Evolutionary conservation across 1,284 basidiomycete genomes (phyloP).

Genomic region (Ustilago tritici): DNA sequence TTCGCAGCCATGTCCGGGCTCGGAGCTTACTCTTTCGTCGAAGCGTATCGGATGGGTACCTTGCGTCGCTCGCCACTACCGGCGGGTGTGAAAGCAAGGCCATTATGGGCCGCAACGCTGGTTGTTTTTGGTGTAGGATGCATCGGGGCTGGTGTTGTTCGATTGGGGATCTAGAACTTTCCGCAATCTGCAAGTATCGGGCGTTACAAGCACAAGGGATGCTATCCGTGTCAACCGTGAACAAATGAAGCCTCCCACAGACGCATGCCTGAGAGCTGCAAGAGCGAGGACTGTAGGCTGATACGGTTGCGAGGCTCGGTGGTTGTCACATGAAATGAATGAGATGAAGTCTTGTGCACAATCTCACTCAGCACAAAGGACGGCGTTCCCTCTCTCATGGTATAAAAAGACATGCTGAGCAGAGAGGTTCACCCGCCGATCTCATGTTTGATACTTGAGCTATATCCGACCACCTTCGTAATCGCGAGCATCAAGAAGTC

Average conservation of each 20-base stretch:
- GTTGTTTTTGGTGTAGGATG: slow-evolving; percentile 46
- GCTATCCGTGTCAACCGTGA: neutral
- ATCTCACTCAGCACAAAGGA: neutral
- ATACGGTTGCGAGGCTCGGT: neutral
- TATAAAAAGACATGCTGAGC: neutral
- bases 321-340: neutral
- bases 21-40: slow-evolving; percentile 58
- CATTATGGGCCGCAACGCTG: slow-evolving; percentile 51
- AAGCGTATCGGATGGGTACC: slow-evolving; percentile 58
- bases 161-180: slow-evolving; percentile 36
- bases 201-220: neutral
- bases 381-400: neutral
- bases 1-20: slow-evolving; percentile 58
- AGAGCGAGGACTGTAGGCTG: neutral
- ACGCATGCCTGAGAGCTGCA: neutral
- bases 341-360: slow-evolving; percentile 2
- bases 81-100: slow-evolving; percentile 35
- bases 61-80: slow-evolving; percentile 43
- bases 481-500: too few species aligned
- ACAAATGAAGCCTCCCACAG: slow-evolving; percentile 16
- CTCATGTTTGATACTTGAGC: neutral
- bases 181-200: neutral
- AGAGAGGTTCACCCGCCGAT: neutral
- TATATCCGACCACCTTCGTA: neutral
- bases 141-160: slow-evolving; percentile 45